Percentiles rank a stretch among this genome's conserved stretches.
Evolutionary conservation across 495 filamentous ascomycete genomes (phyloP).

Genomic region (Penicillium fimorum): DNA sequence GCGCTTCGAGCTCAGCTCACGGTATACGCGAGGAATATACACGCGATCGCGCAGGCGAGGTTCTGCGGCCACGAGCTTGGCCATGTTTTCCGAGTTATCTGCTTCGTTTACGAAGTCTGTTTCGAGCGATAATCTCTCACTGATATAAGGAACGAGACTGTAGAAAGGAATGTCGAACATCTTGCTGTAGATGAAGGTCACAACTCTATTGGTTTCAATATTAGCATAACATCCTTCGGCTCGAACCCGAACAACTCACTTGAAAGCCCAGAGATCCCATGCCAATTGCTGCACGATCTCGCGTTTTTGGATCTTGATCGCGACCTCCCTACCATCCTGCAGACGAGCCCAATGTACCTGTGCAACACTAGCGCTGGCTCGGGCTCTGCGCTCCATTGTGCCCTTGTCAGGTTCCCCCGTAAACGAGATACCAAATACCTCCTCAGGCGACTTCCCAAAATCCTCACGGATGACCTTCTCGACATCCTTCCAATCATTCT

Average conservation of each 20-base stretch:
- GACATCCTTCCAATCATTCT: constrained; percentile 87
- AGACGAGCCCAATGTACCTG: constrained; percentile 95
- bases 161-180: constrained; percentile 89
- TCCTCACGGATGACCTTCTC: constrained; percentile 85
- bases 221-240: background rate
- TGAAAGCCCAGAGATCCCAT: constrained; percentile 95
- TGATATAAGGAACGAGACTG: constrained; percentile 82
- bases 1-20: constrained; percentile 75
- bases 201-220: constrained; percentile 53
- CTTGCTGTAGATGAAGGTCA: constrained; percentile 71
- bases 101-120: constrained; percentile 95
- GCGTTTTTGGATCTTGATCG: constrained; percentile 93
- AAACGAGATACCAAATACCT: constrained; percentile 87
- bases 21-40: constrained; percentile 82
- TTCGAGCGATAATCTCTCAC: constrained; percentile 81
- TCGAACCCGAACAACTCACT: constrained; percentile 49
- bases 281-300: constrained; percentile 87
- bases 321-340: constrained; percentile 81
- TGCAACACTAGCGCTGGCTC: constrained; percentile 88
- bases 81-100: constrained; percentile 81
- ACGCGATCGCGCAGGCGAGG: constrained; percentile 73
- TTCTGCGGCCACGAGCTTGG: constrained; percentile 70
- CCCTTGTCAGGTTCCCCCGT: constrained; percentile 63
- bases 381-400: constrained; percentile 81
- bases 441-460: constrained; percentile 77